Percentiles rank a stretch among this genome's conserved stretches.
phyloP scores from a whole-genome alignment of 73 alveolate species.

The Paraurostyla sp. region DNA sequence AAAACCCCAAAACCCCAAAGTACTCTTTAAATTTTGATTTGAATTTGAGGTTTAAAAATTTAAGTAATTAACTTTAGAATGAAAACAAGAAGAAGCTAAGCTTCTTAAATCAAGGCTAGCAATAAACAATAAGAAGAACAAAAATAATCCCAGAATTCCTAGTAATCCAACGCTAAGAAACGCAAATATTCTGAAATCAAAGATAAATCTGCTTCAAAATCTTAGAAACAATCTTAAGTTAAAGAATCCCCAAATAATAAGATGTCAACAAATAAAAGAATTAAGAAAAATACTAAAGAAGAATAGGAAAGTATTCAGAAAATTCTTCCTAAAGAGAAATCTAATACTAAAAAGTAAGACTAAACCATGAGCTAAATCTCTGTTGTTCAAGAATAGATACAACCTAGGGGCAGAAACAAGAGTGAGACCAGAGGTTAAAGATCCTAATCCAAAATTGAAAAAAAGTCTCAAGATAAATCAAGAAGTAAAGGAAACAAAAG shows the following conservation, averaged over 20 bases:
- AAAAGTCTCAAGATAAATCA: neutral
- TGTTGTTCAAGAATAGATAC: neutral
- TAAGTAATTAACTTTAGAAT: no score
- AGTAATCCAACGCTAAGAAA: neutral
- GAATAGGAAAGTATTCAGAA: neutral
- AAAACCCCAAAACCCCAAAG: constrained; percentile 17
- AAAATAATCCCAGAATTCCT: neutral
- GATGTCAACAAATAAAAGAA: neutral
- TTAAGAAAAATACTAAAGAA: neutral
- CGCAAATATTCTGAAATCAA: neutral
- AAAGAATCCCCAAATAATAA: neutral
- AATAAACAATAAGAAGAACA: neutral
- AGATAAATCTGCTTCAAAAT: neutral
- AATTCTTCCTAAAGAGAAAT: neutral
- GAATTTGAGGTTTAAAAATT: neutral
- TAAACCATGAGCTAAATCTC: neutral
- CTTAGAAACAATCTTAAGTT: neutral
- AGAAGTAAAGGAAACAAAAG: neutral
- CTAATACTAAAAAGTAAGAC: neutral
- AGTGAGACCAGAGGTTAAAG: neutral
- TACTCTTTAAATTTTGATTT: neutral
- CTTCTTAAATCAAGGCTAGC: no score
- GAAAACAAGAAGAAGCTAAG: constrained; percentile 48
- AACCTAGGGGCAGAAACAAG: neutral
- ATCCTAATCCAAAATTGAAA: no score